These are phyloP conservation scores for Boletus fagicola DNA, from an alignment of 768 basidiomycete genomes.

Conservation along the genomic window DNA sequence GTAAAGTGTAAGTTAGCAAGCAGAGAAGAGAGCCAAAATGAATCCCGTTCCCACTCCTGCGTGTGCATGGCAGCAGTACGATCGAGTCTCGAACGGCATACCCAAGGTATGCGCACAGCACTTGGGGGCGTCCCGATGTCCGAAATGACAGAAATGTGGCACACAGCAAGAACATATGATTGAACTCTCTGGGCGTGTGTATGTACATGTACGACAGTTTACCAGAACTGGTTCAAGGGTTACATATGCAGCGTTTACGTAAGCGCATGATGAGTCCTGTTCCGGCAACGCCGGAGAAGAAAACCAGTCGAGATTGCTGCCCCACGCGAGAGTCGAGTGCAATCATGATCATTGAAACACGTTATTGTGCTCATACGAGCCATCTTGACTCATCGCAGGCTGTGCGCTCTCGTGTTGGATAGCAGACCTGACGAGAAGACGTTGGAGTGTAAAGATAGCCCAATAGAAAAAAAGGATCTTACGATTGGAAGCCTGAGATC, in stretches of 20 bases:
- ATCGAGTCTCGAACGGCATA: not conserved
- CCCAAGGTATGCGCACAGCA: conserved; percentile 14
- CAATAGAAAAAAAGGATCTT: not conserved
- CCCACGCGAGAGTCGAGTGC: conserved; percentile 7
- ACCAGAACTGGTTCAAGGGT: not conserved
- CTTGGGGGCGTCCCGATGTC: conserved; percentile 1
- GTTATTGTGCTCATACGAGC: conserved; percentile 5
- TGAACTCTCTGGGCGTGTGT: conserved; percentile 1
- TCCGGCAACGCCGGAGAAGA: not conserved
- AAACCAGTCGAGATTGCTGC: not conserved
- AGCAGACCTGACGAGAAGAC: conserved; percentile 4
- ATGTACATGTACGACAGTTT: not conserved
- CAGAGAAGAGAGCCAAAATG: conserved; percentile 7
- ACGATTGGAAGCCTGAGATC: conserved; percentile 6
- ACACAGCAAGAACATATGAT: conserved; percentile 17
- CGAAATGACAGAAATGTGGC: conserved; percentile 26
- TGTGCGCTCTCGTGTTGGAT: conserved; percentile 13
- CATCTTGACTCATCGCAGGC: conserved; percentile 5
- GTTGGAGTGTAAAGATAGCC: not conserved
- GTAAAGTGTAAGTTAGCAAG: conserved; percentile 20
- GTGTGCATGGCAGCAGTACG: conserved; percentile 2
- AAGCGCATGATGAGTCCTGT: not conserved
- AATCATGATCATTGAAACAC: conserved; percentile 13
- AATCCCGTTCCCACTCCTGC: conserved; percentile 8
- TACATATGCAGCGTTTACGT: not conserved